phyloP scores from a whole-genome alignment of 768 basidiomycete genomes.

The Leucocoprinus sp. region DNA sequence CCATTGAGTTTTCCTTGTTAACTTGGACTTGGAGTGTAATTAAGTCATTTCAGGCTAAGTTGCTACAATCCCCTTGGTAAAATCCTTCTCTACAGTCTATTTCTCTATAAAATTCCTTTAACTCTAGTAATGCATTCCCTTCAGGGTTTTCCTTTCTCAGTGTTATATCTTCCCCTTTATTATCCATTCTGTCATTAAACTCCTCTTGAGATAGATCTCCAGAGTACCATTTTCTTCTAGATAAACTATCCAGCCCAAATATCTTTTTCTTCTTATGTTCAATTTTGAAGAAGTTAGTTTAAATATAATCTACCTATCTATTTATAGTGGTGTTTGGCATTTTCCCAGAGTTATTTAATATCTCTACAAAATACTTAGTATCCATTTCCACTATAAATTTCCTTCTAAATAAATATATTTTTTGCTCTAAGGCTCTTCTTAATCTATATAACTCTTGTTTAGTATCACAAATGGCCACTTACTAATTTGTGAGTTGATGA shows the following conservation, averaged over 20 bases:
- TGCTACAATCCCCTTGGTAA: too few relatives aligned
- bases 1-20: too few relatives aligned
- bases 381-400: conserved; percentile 20
- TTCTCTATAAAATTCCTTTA: too few relatives aligned
- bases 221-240: conserved; percentile 22
- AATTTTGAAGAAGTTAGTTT: conserved; percentile 20
- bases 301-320: conserved; percentile 23
- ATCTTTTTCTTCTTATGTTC: conserved; percentile 20
- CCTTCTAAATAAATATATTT: conserved; percentile 10
- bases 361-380: conserved; percentile 24
- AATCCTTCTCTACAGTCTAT: too few relatives aligned
- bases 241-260: conserved; percentile 21
- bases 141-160: neutral
- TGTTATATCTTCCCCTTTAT: neutral
- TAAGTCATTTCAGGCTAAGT: too few relatives aligned
- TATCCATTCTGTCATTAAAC: neutral
- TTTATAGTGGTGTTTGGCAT: conserved; percentile 23
- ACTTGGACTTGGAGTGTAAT: too few relatives aligned
- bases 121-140: too few relatives aligned
- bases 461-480: too few relatives aligned
- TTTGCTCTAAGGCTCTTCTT: conserved; percentile 15
- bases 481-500: too few relatives aligned
- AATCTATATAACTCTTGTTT: conserved; percentile 17
- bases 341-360: conserved; percentile 23
- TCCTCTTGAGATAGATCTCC: neutral